Evolutionary conservation across 2,329 filamentous ascomycete species (phyloP).

Genomic region (Alternaria brassicae): DNA sequence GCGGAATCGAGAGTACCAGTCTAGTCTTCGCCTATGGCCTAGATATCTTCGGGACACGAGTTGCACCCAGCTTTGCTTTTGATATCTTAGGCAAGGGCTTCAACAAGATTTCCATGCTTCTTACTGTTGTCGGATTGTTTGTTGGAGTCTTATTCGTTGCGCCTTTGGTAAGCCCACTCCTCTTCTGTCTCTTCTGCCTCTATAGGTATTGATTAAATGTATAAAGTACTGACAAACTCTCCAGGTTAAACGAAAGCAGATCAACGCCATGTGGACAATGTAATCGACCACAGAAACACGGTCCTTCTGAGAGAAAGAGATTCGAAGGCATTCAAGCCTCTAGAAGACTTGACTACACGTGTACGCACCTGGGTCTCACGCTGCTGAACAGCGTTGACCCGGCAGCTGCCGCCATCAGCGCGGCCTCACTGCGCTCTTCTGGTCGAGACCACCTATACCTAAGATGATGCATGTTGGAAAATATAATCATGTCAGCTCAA

Average conservation of each 20-base stretch:
- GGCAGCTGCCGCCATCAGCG: neutral
- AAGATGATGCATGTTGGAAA: neutral
- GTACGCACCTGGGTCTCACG: neutral
- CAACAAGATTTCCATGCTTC: slow-evolving; percentile 83
- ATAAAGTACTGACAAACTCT: slow-evolving; percentile 16
- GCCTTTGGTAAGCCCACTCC: slow-evolving; percentile 71
- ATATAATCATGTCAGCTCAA: neutral
- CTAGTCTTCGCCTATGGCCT: slow-evolving; percentile 86
- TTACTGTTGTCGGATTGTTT: slow-evolving; percentile 81
- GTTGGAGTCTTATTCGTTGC: slow-evolving; percentile 78
- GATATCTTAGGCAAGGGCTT: slow-evolving; percentile 94
- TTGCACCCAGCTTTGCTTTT: slow-evolving; percentile 88
- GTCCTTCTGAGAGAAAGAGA: neutral
- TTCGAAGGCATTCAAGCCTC: neutral
- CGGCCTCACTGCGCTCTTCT: neutral
- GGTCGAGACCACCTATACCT: neutral
- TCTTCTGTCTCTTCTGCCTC: too few species aligned
- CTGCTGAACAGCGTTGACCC: neutral
- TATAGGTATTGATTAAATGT: neutral
- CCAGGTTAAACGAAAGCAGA: slow-evolving; percentile 68
- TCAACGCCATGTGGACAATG: slow-evolving; percentile 68
- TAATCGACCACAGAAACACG: slow-evolving; percentile 19
- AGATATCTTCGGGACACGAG: slow-evolving; percentile 85
- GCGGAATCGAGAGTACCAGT: slow-evolving; percentile 88
- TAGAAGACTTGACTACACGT: neutral